Conservation (phyloP, 208 protist species). For the Acanthamoeba royreba region DNA sequence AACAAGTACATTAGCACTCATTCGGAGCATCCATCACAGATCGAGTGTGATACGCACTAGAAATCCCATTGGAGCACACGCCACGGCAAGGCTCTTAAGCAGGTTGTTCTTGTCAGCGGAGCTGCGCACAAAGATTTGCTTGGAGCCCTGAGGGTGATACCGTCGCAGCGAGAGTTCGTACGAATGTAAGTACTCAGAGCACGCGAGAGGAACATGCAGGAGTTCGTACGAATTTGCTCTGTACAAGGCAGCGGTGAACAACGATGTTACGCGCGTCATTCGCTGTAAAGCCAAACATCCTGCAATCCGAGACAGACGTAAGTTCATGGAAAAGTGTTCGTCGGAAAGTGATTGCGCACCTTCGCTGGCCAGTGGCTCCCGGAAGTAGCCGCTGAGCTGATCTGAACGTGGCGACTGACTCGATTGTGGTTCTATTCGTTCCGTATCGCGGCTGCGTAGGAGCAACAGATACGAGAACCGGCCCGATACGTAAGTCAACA, state of each 20-base stretch:
- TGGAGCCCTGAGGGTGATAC: background rate
- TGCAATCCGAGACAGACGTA: background rate
- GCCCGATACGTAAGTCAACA: background rate
- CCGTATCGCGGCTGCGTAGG: background rate
- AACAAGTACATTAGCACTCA: background rate
- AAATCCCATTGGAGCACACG: background rate
- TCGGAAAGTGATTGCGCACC: no score
- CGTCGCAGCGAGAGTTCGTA: background rate
- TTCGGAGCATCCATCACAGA: background rate
- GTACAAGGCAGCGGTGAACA: background rate
- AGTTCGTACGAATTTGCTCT: background rate
- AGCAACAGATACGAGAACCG: background rate
- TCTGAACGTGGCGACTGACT: background rate
- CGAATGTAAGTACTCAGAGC: background rate
- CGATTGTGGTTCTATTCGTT: background rate
- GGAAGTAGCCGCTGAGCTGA: no score
- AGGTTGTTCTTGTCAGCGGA: background rate
- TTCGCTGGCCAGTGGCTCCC: no score
- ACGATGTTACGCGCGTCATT: background rate
- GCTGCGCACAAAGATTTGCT: constrained; percentile 20
- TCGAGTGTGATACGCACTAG: background rate
- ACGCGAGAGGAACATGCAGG: background rate
- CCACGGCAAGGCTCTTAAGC: background rate
- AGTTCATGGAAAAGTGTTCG: background rate
- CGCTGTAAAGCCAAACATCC: background rate